These are phyloP conservation scores for Trichoderma sp. DNA, from an alignment of 2,329 filamentous ascomycete species.

Conservation along the genomic window DNA sequence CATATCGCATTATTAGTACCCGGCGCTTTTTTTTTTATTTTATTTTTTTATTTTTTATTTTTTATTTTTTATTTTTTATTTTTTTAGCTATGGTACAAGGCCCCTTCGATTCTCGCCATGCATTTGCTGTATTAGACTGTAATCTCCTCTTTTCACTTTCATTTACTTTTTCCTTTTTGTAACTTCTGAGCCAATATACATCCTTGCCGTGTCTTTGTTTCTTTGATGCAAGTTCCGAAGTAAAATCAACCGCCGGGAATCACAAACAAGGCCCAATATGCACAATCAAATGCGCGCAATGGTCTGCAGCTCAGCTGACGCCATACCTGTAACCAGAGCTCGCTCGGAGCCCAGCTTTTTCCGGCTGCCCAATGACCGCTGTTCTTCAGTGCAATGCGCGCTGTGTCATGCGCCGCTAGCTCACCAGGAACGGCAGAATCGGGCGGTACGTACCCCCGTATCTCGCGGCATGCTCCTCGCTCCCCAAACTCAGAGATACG, in stretches of 20 bases:
- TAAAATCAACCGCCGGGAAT: neutral
- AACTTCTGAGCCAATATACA: neutral
- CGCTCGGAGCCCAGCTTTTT: constrained; percentile 4
- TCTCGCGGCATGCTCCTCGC: constrained; percentile 19
- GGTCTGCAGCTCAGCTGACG: constrained; percentile 16
- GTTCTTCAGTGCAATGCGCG: neutral
- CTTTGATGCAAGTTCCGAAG: neutral
- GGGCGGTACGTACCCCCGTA: constrained; percentile 11
- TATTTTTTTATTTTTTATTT: neutral
- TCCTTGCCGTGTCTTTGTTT: neutral
- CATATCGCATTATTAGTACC: constrained; percentile 3
- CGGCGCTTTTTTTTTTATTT: neutral
- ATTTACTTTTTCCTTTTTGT: neutral
- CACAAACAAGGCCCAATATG: neutral
- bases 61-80: neutral
- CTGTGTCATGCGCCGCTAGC: constrained; percentile 20
- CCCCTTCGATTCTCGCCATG: constrained; percentile 1
- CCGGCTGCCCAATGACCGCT: constrained; percentile 14
- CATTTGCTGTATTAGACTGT: neutral
- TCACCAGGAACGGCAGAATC: constrained; percentile 12
- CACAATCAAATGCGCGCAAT: neutral
- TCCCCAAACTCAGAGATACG: constrained; percentile 18
- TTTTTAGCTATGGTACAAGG: neutral
- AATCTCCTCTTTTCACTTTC: neutral
- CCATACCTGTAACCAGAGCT: neutral